Evolutionary conservation across 176 grass and related monocot genomes (phyloP).

Genomic region (Triticum urartu): DNA sequence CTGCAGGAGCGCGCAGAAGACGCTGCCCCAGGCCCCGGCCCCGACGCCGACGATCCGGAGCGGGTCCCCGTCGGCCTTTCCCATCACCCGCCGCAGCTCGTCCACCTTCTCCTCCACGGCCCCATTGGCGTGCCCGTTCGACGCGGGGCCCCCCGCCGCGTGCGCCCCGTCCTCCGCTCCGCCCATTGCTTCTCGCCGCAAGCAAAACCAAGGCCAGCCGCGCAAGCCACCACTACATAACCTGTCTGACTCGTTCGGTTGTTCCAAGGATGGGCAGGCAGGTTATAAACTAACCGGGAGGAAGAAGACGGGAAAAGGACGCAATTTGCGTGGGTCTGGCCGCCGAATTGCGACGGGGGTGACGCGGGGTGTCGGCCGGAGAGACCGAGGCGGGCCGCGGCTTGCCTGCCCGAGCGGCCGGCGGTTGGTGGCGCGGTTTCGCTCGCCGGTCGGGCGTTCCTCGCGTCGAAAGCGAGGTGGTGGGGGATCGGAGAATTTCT

Average conservation of each 20-base stretch:
- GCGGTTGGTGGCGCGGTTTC: conserved; percentile 13
- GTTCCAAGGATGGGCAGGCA: conserved; percentile 6
- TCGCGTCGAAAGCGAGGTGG: not conserved
- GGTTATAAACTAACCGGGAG: not conserved
- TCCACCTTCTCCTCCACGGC: conserved; percentile 69
- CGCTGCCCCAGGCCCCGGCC: conserved; percentile 93
- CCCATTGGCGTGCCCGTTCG: conserved; percentile 69
- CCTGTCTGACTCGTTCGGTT: not conserved
- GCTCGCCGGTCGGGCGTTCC: not conserved
- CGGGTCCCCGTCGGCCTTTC: conserved; percentile 70
- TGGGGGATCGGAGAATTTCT: not conserved
- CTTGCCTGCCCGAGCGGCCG: not conserved
- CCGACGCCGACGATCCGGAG: conserved; percentile 89
- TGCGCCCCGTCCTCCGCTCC: conserved; percentile 29
- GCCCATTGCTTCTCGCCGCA: conserved; percentile 41
- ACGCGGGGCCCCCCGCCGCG: too few species aligned
- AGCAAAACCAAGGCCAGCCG: not conserved
- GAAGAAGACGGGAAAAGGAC: not conserved
- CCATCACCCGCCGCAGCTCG: conserved; percentile 75
- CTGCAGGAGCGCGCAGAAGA: conserved; percentile 91
- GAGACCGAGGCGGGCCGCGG: conserved; percentile 24
- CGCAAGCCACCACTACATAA: not conserved
- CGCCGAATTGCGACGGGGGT: conserved; percentile 27
- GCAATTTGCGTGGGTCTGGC: conserved; percentile 32
- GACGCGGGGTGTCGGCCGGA: conserved; percentile 18